Conservation (phyloP, 495 filamentous ascomycete species). For the Xylaria telfairii region DNA sequence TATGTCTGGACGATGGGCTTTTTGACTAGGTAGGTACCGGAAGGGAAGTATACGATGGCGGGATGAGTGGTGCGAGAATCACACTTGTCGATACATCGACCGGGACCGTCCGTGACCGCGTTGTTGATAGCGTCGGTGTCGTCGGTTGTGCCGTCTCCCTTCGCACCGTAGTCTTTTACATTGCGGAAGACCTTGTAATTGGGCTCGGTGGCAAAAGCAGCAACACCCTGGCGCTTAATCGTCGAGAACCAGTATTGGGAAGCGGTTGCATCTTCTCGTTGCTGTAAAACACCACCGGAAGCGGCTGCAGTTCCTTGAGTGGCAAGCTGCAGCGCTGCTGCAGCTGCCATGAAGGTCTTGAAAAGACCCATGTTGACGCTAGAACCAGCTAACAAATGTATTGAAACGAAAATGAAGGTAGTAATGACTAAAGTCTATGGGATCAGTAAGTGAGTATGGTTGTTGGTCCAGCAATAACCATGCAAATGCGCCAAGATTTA, state of each 20-base stretch:
- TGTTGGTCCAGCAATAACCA: slow-evolving; percentile 1
- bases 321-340: slow-evolving; percentile 45
- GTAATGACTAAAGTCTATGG: not conserved
- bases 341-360: slow-evolving; percentile 42
- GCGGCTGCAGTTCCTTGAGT: slow-evolving; percentile 42
- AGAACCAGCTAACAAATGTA: slow-evolving; percentile 46
- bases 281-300: slow-evolving; percentile 33
- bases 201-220: slow-evolving; percentile 64
- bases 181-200: slow-evolving; percentile 83
- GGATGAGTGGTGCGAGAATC: slow-evolving; percentile 80
- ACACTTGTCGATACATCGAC: slow-evolving; percentile 78
- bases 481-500: not conserved
- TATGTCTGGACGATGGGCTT: slow-evolving; percentile 74
- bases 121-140: slow-evolving; percentile 89
- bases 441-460: slow-evolving; percentile 16
- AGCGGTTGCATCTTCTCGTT: slow-evolving; percentile 29
- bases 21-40: slow-evolving; percentile 76
- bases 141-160: slow-evolving; percentile 79
- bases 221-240: slow-evolving; percentile 72
- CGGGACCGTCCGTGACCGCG: slow-evolving; percentile 72
- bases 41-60: slow-evolving; percentile 80
- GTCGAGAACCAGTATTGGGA: slow-evolving; percentile 75
- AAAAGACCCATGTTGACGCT: slow-evolving; percentile 51
- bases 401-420: slow-evolving; percentile 24
- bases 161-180: slow-evolving; percentile 83